Conservation (phyloP, 148 eudicot genomes). For the Mesembryanthemum crystallinum region DNA sequence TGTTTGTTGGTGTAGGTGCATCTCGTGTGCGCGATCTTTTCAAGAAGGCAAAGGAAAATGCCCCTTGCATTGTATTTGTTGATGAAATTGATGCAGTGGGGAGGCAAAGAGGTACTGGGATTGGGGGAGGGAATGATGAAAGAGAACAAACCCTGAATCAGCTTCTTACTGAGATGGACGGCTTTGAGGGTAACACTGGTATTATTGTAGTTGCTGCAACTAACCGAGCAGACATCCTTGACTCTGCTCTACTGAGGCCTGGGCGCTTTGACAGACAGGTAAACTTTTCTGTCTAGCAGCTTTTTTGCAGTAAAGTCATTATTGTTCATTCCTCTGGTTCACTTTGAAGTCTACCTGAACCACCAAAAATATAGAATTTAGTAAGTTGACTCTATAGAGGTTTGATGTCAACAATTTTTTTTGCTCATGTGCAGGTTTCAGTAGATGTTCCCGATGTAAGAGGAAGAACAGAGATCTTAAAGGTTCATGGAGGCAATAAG, state of each 20-base stretch:
- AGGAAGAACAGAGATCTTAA: slow-evolving; percentile 94
- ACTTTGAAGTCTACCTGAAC: no score
- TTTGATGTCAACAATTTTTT: not conserved
- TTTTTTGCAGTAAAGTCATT: no score
- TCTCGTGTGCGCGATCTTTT: slow-evolving; percentile 96
- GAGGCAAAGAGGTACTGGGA: slow-evolving; percentile 95
- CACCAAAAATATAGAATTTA: not conserved
- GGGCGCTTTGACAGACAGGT: slow-evolving; percentile 99
- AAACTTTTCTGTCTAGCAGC: not conserved
- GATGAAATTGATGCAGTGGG: slow-evolving; percentile 99
- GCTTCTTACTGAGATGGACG: slow-evolving; percentile 99
- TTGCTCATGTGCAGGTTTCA: slow-evolving; percentile 49
- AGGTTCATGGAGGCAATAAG: slow-evolving; percentile 91
- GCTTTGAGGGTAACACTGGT: slow-evolving; percentile 97
- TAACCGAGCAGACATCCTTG: slow-evolving; percentile 96
- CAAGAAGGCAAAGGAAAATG: slow-evolving; percentile 97
- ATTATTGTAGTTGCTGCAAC: slow-evolving; percentile 96
- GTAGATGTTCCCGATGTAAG: slow-evolving; percentile 96
- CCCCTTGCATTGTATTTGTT: slow-evolving; percentile 98
- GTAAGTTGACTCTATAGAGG: not conserved
- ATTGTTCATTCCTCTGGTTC: no score
- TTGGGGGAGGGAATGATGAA: slow-evolving; percentile 98
- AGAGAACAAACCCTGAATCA: slow-evolving; percentile 96
- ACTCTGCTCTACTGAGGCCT: slow-evolving; percentile 92
- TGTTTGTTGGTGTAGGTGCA: slow-evolving; percentile 99